A percentile compares a stretch with the other conserved stretches of the same genome.
phyloP scores from a whole-genome alignment of 2,329 filamentous ascomycete genomes.

The Fusarium sublunatum region DNA sequence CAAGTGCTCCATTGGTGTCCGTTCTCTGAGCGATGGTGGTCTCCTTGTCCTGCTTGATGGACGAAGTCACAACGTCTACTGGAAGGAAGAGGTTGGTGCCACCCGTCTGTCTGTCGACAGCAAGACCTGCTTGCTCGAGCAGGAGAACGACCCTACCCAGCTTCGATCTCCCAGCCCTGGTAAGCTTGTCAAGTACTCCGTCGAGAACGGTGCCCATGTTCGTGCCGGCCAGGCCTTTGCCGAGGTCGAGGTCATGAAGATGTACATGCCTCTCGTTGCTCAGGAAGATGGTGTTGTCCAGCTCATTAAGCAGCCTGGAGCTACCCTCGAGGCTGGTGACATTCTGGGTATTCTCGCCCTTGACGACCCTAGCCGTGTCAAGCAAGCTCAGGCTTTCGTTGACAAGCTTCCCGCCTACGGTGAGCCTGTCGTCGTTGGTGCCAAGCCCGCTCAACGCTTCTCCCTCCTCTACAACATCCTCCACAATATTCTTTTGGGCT shows the following conservation, averaged over 20 bases:
- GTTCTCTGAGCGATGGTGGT: constrained; percentile 92
- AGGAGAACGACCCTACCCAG: constrained; percentile 99
- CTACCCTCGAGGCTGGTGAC: constrained; percentile 96
- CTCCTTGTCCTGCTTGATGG: constrained; percentile 90
- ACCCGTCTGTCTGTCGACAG: constrained; percentile 96
- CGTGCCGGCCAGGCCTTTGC: constrained; percentile 92
- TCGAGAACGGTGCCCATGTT: constrained; percentile 95
- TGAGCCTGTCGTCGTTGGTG: constrained; percentile 85
- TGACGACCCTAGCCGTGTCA: constrained; percentile 94
- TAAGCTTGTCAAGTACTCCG: constrained; percentile 97
- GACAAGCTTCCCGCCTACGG: constrained; percentile 90
- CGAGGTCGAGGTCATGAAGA: constrained; percentile 99
- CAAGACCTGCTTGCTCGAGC: constrained; percentile 97
- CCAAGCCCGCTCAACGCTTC: constrained; percentile 92
- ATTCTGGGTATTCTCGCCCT: constrained; percentile 97
- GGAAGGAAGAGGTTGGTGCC: constrained; percentile 98
- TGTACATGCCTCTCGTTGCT: constrained; percentile 99
- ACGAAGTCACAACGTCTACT: constrained; percentile 98
- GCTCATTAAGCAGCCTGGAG: constrained; percentile 98
- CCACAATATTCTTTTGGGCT: constrained; percentile 88
- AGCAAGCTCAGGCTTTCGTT: constrained; percentile 94
- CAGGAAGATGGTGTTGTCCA: constrained; percentile 97
- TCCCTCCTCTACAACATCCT: constrained; percentile 80
- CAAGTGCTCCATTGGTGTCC: constrained; percentile 92
- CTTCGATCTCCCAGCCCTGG: constrained; percentile 93